Evolutionary conservation across 2,329 filamentous ascomycete genomes (phyloP).

Genomic region (Lachnellula subtilissima): DNA sequence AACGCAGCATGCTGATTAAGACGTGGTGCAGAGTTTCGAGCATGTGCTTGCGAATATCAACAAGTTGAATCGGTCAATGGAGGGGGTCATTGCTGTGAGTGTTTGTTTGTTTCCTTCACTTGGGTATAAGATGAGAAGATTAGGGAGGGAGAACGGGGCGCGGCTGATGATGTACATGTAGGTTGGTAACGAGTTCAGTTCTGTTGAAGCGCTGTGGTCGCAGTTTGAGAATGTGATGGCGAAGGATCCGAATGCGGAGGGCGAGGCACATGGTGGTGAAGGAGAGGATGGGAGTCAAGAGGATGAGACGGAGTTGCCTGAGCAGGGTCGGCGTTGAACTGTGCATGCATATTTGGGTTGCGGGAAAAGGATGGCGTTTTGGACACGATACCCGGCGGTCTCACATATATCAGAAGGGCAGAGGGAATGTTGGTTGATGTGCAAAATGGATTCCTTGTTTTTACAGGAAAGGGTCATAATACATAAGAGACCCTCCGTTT

Average conservation of each 20-base stretch:
- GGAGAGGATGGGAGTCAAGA: slow-evolving; percentile 22
- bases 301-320: slow-evolving; percentile 17
- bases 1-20: background rate
- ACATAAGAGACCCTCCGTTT: slow-evolving; percentile 27
- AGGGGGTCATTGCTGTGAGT: slow-evolving; percentile 80
- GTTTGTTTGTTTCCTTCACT: background rate
- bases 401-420: slow-evolving; percentile 3
- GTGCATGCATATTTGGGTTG: background rate
- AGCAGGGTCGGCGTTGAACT: slow-evolving; percentile 3
- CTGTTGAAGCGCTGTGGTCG: slow-evolving; percentile 93
- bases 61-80: slow-evolving; percentile 84
- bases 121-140: background rate
- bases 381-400: slow-evolving; percentile 23
- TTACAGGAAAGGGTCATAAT: slow-evolving; percentile 28
- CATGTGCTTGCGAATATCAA: slow-evolving; percentile 94
- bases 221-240: slow-evolving; percentile 97
- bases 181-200: slow-evolving; percentile 96
- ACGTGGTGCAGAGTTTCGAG: slow-evolving; percentile 61
- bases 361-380: slow-evolving; percentile 18
- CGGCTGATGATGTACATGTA: slow-evolving; percentile 30
- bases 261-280: slow-evolving; percentile 23
- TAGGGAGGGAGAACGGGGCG: background rate
- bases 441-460: slow-evolving; percentile 42
- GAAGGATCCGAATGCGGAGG: slow-evolving; percentile 48
- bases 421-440: slow-evolving; percentile 3